These are phyloP conservation scores for Silene latifolia DNA, from an alignment of 148 eudicot genomes.

Conservation along the genomic window DNA sequence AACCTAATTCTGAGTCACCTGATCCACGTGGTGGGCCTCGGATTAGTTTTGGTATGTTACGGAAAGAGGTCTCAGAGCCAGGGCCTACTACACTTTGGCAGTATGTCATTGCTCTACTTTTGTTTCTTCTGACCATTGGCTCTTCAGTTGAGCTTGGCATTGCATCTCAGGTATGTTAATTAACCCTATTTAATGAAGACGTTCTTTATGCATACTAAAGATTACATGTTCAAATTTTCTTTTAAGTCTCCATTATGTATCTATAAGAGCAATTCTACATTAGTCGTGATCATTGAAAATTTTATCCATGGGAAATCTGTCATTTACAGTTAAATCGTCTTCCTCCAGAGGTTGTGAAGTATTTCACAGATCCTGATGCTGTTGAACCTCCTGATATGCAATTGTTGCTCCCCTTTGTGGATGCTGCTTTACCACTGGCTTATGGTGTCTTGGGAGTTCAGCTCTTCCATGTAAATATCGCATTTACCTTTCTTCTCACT, in stretches of 20 bases:
- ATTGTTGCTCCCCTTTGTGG: constrained; percentile 84
- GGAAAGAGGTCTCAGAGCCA: constrained; percentile 97
- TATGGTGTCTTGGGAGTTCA: constrained; percentile 96
- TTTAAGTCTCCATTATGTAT: background rate
- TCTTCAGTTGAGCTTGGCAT: constrained; percentile 98
- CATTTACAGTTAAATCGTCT: constrained; percentile 77
- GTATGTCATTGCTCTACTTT: constrained; percentile 82
- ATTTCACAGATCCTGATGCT: constrained; percentile 97
- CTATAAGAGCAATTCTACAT: background rate
- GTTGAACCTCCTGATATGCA: constrained; percentile 96
- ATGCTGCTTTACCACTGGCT: constrained; percentile 92
- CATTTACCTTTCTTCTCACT: constrained; percentile 12
- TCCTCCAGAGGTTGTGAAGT: constrained; percentile 94
- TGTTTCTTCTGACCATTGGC: constrained; percentile 89
- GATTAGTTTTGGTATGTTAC: constrained; percentile 93
- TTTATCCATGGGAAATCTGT: constrained; percentile 1
- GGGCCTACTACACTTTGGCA: constrained; percentile 97
- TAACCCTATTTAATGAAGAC: background rate
- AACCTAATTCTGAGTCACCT: constrained; percentile 85
- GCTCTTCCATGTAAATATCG: constrained; percentile 70
- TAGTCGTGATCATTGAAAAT: background rate
- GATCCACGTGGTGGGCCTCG: constrained; percentile 99
- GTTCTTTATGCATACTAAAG: constrained; percentile 1
- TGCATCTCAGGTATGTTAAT: constrained; percentile 84
- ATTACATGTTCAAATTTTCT: background rate